Evolutionary conservation across 2,329 filamentous ascomycete species (phyloP), one percentile per base, ranked within the genome.

Genomic region (Colletotrichum somersetense): DNA sequence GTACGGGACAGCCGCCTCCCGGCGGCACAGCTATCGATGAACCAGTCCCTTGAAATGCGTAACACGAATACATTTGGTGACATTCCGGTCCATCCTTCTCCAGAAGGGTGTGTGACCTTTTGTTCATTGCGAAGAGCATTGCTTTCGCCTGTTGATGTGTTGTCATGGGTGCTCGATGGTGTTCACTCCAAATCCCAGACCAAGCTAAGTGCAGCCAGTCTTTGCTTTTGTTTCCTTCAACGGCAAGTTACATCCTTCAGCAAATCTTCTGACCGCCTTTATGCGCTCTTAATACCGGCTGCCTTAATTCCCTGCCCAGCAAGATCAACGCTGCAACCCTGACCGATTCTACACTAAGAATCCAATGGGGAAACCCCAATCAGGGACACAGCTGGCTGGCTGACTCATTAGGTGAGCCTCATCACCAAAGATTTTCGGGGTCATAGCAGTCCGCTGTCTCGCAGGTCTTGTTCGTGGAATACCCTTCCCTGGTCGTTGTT

Each of bases 211-310:
- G 18, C 58, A 62, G 12, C 20, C 18, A 18, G 20, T n/a, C 18
- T 35, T 53, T 26, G 46, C n/a, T 40, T 33, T 38, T 63, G 7
- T 5, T 33, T 10, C n/a, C 16, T 6, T 52, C 55, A 10, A 52
- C 59, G 5, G 16, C 18, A 38, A 63, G 2, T 52, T 26, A 38
- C 16, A 12, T 53, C 26, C 48, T 53, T 35, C 8, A 20, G 61
- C 46, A 11, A 20, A 20, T 53, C n/a, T 33, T 11, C 61, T 40
- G 61, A 63, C 61, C 61, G 61, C 61, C 48, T 23, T 52, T 63
- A 23, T 5, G 23, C 1, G 26, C 3, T 14, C 26, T 38, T 18
- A 35, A 20, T 63, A n/a, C 18, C 48, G 14, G 61, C n/a, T 20
- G 61, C 16, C n/a, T 26, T 11, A 12, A 40, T 23, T 48, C 61